Percentiles rank a stretch among this genome's conserved stretches.
Conservation (phyloP, 306 rosid genomes). For the Quercus berberidifolia region DNA sequence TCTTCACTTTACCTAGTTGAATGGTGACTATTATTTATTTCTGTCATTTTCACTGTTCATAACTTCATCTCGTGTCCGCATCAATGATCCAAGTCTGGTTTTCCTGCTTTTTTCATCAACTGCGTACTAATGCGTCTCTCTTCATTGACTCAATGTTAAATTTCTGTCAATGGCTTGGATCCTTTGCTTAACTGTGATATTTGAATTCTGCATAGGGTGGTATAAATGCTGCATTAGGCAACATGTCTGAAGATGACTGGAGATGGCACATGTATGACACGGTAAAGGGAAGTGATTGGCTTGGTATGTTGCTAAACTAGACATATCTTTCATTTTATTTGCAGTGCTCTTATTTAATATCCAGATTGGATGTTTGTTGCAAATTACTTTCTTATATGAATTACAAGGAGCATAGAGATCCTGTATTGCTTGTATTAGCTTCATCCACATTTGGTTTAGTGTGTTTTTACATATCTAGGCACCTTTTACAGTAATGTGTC, state of each 20-base stretch:
- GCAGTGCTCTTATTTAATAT: neutral
- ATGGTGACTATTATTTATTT: neutral
- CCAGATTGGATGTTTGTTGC: neutral
- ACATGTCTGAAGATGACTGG: conserved; percentile 95
- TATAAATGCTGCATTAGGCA: conserved; percentile 91
- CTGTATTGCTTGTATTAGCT: neutral
- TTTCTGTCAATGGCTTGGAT: neutral
- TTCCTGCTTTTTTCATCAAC: neutral
- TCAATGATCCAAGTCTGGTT: neutral
- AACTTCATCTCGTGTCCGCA: neutral
- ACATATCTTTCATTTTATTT: neutral
- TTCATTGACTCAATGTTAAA: conserved; percentile 1
- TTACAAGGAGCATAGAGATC: neutral
- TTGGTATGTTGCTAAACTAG: conserved; percentile 35
- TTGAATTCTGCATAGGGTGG: conserved; percentile 59
- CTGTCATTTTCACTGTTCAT: neutral
- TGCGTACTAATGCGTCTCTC: neutral
- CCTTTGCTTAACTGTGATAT: conserved; percentile 6
- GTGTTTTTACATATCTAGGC: neutral
- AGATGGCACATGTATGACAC: conserved; percentile 99
- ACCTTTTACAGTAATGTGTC: neutral
- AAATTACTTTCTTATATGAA: neutral
- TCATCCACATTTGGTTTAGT: neutral
- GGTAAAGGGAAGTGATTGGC: conserved; percentile 96
- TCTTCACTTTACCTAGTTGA: neutral